Base-by-base conservation (phyloP, 306 rosid genomes). In the Quercus alba region DNA sequence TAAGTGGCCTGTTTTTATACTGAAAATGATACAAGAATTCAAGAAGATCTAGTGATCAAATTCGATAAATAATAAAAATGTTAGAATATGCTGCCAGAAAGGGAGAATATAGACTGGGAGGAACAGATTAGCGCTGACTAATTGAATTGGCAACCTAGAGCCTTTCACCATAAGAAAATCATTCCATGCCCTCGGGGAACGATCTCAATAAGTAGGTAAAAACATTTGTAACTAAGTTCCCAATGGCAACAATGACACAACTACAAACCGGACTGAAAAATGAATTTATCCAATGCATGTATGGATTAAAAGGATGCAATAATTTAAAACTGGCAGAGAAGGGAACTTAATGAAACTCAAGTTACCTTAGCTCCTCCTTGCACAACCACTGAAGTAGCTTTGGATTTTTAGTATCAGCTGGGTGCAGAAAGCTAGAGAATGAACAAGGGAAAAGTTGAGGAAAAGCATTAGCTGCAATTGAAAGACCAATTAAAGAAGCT, bases 311-410 rank as follows among this genome's bases (percentile, higher is more conserved):
- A 67, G n/a, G 52, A 33, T 33, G 26, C 51, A 31, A 35, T 15
- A 33, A 7, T 35, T 66, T 33, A 35, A 14, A 17, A 67, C 31
- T 30, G 49, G 30, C 70, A 81, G 23, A 82, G 67, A 25, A 58
- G 20, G 68, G 44, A 56, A 52, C 58, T 76, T 49, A 17, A 79
- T 6, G 76, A 33, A 73, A 67, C 21, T 81, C 21, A 38, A 70
- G 71, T 88, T 74, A 93, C 99, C 99, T 89, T 78, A 95, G 79
- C 87, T 95, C 99, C 91, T 95, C 98, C 91, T 82, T 88, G 88
- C 97, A 91, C 85, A 95, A 71, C 99, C 99, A 95, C 3, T 82
- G 86, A 74, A 84, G 92, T 77, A 95, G 87, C 90, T 88, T 93
- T 56, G 90, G 88, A 74, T 87, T 95, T 67, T 85, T 88, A 87